Evolutionary conservation across 495 filamentous ascomycete genomes (phyloP).

Genomic region (Beverwykella pulmonaria): DNA sequence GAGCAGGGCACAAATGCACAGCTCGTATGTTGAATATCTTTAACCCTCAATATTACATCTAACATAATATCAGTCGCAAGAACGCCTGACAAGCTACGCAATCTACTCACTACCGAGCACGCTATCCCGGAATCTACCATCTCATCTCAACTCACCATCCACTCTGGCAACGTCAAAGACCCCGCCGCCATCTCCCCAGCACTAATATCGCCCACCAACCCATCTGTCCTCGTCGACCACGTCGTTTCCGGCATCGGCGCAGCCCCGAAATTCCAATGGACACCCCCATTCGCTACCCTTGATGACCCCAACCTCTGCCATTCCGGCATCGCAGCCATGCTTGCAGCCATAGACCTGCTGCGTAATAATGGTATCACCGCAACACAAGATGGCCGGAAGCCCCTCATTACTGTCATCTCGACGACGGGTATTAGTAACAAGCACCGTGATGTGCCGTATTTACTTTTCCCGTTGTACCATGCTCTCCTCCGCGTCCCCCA

Average conservation of each 20-base stretch:
- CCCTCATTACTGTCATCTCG: slow-evolving; percentile 55
- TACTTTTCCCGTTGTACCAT: slow-evolving; percentile 56
- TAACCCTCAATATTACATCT: not conserved
- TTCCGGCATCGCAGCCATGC: slow-evolving; percentile 51
- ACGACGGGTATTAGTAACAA: slow-evolving; percentile 57
- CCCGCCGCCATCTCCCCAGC: slow-evolving; percentile 36
- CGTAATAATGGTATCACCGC: slow-evolving; percentile 2
- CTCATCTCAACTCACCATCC: slow-evolving; percentile 42
- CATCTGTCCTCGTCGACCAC: slow-evolving; percentile 36
- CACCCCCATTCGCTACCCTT: slow-evolving; percentile 42
- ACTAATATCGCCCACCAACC: slow-evolving; percentile 21
- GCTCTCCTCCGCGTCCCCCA: slow-evolving; percentile 57
- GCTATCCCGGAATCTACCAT: slow-evolving; percentile 26
- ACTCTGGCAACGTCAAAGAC: slow-evolving; percentile 42
- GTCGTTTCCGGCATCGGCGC: slow-evolving; percentile 45
- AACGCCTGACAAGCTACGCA: slow-evolving; percentile 62
- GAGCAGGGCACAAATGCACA: slow-evolving; percentile 33
- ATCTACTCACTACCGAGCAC: slow-evolving; percentile 46
- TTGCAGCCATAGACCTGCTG: slow-evolving; percentile 48
- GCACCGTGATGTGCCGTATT: slow-evolving; percentile 56
- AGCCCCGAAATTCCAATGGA: slow-evolving; percentile 38
- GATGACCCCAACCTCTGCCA: slow-evolving; percentile 63
- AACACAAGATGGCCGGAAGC: slow-evolving; percentile 37
- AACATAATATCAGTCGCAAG: slow-evolving; percentile 51
- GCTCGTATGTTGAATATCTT: slow-evolving; percentile 30